Evolutionary conservation across 257 asterid species (phyloP), one percentile per base, ranked within the genome.

Genomic region (Striga asiatica): DNA sequence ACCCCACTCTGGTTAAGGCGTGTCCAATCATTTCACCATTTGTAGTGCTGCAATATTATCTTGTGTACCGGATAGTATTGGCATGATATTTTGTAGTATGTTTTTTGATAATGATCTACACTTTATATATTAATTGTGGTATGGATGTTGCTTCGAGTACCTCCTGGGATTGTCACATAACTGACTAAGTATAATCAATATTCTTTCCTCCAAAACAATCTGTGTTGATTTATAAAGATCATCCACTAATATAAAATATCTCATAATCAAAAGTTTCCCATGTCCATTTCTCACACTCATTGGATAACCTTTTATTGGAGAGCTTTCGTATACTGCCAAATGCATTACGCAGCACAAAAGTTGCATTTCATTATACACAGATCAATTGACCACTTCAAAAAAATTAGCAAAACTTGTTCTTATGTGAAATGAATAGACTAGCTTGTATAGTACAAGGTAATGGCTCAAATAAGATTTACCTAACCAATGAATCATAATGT

Each of bases 121-220:
- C 23, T 23, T 14, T 11, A 24, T 51, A 5, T 7, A 41, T 32
- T 27, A 2, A 16, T 23, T 3, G 17, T 4, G 7, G 51, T 58
- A 57, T 50, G 27, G 35, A 32, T 37, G 27, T 58, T 66, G 45
- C 38, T 53, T 38, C 43, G 29, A 21, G 34, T 42, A 20, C 62
- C 16, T 46, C 23, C 28, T 18, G 8, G 27, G 17, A 17, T 10
- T 32, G 58, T 37, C 50, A 54, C 31, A 25, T 34, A 12, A 45
- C 47, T 53, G 21, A 62, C 6, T 51, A 14, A 47, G 4, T 21
- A 37, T 37, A n/a, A 37, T 37, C 13, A 37, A n/a, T 27, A 2
- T n/a, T 27, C 6, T 37, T 5, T n/a, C 13, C 62, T 31, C n/a
- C 39, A 31, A 41, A 22, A 22, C 20, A 4, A 5, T 12, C 19